Percentiles rank a stretch among this genome's conserved stretches.
Evolutionary conservation across 2,329 filamentous ascomycete genomes (phyloP).

Genomic region (Phyllachora maydis): DNA sequence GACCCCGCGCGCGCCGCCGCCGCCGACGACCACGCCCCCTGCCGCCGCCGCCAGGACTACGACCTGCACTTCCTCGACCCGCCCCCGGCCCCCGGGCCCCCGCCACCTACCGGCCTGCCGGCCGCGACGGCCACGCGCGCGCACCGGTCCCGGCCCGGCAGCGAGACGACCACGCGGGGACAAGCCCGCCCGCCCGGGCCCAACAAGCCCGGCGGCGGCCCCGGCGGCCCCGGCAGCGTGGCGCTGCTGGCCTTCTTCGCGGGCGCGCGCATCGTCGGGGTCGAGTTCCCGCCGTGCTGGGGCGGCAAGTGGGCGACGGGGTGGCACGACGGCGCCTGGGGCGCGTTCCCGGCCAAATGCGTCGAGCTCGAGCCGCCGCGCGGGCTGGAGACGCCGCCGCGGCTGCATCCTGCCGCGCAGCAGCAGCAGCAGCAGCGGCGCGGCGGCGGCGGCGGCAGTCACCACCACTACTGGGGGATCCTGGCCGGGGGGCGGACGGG

Average conservation of each 20-base stretch:
- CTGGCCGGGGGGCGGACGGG: not conserved
- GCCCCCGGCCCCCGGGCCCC: slow-evolving; percentile 10
- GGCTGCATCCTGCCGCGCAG: no score
- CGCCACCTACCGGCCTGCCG: slow-evolving; percentile 10
- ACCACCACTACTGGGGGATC: no score
- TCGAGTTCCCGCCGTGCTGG: slow-evolving; percentile 28
- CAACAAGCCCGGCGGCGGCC: no score
- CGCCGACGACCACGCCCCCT: slow-evolving; percentile 2
- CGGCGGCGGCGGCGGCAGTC: slow-evolving; percentile 21
- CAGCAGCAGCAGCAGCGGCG: no score
- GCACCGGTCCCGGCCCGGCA: slow-evolving; percentile 14
- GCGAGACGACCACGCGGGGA: slow-evolving; percentile 11
- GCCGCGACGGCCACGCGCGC: slow-evolving; percentile 13
- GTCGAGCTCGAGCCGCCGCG: slow-evolving; percentile 26
- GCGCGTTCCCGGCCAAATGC: slow-evolving; percentile 25
- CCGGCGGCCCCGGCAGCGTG: slow-evolving; percentile 9
- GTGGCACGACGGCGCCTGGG: slow-evolving; percentile 31
- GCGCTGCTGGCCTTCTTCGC: slow-evolving; percentile 18
- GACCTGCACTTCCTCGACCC: slow-evolving; percentile 16
- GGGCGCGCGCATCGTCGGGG: slow-evolving; percentile 26
- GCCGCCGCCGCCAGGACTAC: slow-evolving; percentile 10
- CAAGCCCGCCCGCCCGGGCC: no score
- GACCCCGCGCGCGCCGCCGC: no score
- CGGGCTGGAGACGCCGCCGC: slow-evolving; percentile 21
- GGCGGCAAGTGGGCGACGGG: slow-evolving; percentile 35